A percentile compares a stretch with the other conserved stretches of the same genome.
Evolutionary conservation across 1,284 basidiomycete species (phyloP).

Genomic region (Trametes pubescens): DNA sequence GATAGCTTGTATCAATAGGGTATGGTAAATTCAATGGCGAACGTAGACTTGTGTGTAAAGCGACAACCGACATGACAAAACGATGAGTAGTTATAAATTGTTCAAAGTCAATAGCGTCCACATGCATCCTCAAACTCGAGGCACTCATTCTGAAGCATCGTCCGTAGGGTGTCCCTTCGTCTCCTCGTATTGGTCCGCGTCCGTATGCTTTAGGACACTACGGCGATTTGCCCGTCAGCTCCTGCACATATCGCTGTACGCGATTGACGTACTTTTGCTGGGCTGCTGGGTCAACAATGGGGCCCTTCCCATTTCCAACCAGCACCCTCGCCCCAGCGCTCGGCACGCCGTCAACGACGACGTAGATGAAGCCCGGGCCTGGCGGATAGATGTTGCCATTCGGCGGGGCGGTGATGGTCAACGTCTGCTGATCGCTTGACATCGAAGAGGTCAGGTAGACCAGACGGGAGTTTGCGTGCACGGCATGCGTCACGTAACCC

Average conservation of each 20-base stretch:
- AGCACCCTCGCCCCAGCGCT: slow-evolving; percentile 72
- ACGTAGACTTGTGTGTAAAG: background rate
- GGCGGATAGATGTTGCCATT: slow-evolving; percentile 75
- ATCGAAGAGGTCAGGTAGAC: slow-evolving; percentile 63
- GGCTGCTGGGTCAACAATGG: slow-evolving; percentile 62
- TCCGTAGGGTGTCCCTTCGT: slow-evolving; percentile 45
- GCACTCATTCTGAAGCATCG: slow-evolving; percentile 36
- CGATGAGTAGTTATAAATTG: background rate
- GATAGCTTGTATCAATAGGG: background rate
- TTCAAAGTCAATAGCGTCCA: slow-evolving; percentile 1
- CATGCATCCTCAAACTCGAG: background rate
- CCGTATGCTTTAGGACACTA: slow-evolving; percentile 54
- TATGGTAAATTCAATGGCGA: background rate
- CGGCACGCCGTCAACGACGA: slow-evolving; percentile 75
- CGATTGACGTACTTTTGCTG: slow-evolving; percentile 58
- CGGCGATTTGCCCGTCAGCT: slow-evolving; percentile 17
- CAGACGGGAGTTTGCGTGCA: slow-evolving; percentile 80
- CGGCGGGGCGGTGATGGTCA: slow-evolving; percentile 67
- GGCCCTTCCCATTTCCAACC: slow-evolving; percentile 71
- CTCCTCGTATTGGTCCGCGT: slow-evolving; percentile 60
- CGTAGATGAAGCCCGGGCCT: slow-evolving; percentile 81
- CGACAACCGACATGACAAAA: slow-evolving; percentile 5
- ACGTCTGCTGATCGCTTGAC: slow-evolving; percentile 45
- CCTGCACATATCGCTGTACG: background rate
- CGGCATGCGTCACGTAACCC: slow-evolving; percentile 81